Evolutionary conservation across 1,139 yeast species (phyloP).

Genomic region (Suhomyces coccinellae): DNA sequence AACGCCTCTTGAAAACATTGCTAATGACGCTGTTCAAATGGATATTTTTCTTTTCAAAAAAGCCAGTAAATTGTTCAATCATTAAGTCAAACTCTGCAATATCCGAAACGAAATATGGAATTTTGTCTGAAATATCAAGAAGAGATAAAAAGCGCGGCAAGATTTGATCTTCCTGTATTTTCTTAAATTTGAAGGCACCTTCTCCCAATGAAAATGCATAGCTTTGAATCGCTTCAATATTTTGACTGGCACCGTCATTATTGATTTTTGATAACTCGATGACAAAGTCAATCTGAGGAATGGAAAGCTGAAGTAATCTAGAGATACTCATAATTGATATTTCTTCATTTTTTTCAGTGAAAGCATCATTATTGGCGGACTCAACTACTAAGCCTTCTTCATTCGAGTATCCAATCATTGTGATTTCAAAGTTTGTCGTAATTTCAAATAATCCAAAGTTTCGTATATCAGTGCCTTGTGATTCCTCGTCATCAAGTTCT

Average conservation of each 20-base stretch:
- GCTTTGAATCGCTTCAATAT: constrained; percentile 25
- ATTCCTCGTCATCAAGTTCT: constrained; percentile 6
- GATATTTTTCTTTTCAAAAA: constrained; percentile 32
- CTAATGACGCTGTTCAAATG: constrained; percentile 15
- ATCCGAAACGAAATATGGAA: constrained; percentile 30
- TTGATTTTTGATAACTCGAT: not conserved
- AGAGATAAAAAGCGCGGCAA: constrained; percentile 22
- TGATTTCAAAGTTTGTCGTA: constrained; percentile 12
- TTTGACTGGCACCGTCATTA: constrained; percentile 6
- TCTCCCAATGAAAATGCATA: constrained; percentile 35
- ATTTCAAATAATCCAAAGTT: constrained; percentile 24
- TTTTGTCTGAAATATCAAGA: constrained; percentile 24
- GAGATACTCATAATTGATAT: not conserved
- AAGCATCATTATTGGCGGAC: not conserved
- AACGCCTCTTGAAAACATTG: constrained; percentile 10
- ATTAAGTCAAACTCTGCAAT: constrained; percentile 49
- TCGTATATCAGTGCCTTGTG: not conserved
- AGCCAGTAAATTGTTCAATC: constrained; percentile 47
- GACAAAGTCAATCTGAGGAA: not conserved
- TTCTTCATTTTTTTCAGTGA: not conserved
- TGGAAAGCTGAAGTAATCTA: not conserved
- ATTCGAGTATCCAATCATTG: not conserved
- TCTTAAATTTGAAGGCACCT: constrained; percentile 18
- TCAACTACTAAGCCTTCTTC: not conserved
- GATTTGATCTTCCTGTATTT: not conserved